Percentiles rank a stretch among this genome's conserved stretches.
phyloP scores from a whole-genome alignment of 345 rosid genomes.

The Citrus glauca region DNA sequence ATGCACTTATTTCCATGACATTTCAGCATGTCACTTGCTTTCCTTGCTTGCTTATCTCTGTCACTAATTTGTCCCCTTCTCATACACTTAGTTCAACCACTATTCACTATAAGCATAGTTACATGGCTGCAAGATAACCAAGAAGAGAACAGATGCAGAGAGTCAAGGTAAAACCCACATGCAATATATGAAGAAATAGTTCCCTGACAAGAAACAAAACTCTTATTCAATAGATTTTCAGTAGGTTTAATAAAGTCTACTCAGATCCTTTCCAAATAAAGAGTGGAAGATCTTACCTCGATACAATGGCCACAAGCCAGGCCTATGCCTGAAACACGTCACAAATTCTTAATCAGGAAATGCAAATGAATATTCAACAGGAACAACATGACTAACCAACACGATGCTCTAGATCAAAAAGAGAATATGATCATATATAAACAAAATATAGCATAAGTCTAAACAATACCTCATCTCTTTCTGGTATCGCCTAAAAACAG shows the following conservation, averaged over 20 bases:
- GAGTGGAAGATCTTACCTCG: constrained; percentile 57
- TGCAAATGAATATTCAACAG: constrained; percentile 1
- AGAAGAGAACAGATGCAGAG: background rate
- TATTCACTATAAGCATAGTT: background rate
- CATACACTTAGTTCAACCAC: background rate
- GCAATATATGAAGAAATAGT: background rate
- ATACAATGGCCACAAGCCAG: constrained; percentile 90
- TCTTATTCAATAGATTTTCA: background rate
- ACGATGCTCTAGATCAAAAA: background rate
- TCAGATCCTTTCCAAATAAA: background rate
- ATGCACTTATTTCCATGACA: background rate
- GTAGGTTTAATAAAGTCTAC: background rate
- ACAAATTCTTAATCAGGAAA: constrained; percentile 21
- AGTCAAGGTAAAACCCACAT: background rate
- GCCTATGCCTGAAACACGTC: constrained; percentile 57
- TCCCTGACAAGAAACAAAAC: background rate
- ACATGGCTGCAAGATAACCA: background rate
- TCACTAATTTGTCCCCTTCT: background rate
- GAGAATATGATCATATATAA: constrained; percentile 1
- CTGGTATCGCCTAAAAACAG: constrained; percentile 82
- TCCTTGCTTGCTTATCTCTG: background rate
- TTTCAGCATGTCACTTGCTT: background rate
- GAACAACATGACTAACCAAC: background rate
- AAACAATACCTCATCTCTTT: constrained; percentile 86
- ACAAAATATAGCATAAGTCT: constrained; percentile 7